phyloP scores from a whole-genome alignment of 2,329 filamentous ascomycete genomes.

The Verticillium longisporum region DNA sequence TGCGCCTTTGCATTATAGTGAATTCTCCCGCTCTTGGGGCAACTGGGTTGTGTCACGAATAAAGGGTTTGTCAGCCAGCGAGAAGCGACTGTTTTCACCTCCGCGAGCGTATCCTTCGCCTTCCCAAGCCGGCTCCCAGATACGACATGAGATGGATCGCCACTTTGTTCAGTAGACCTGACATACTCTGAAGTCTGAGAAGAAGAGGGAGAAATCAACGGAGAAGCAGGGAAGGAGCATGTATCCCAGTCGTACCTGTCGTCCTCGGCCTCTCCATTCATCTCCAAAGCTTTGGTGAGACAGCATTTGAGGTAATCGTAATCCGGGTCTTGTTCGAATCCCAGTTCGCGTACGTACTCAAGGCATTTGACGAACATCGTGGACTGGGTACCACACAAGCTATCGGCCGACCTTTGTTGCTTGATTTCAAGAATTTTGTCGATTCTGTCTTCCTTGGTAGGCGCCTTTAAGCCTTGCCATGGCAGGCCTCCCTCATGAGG shows the following conservation, averaged over 20 bases:
- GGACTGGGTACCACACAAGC: conserved; percentile 91
- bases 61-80: no score
- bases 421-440: conserved; percentile 99
- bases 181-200: no score
- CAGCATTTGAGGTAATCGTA: conserved; percentile 96
- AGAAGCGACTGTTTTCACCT: no score
- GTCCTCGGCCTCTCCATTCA: conserved; percentile 88
- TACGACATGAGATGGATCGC: no score
- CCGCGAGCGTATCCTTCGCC: no score
- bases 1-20: no score
- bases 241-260: conserved; percentile 88
- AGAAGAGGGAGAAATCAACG: no score
- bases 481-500: conserved; percentile 63
- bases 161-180: no score
- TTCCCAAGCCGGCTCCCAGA: no score
- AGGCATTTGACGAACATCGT: conserved; percentile 98
- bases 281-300: conserved; percentile 93
- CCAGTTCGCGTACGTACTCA: conserved; percentile 93
- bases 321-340: conserved; percentile 96
- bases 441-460: conserved; percentile 90
- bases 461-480: conserved; percentile 68
- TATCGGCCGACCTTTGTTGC: conserved; percentile 94
- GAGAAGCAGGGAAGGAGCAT: no score
- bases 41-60: no score
- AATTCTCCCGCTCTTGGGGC: no score